Base-by-base conservation (phyloP, 2,329 filamentous ascomycete genomes). In the Cordyceps farinosa region DNA sequence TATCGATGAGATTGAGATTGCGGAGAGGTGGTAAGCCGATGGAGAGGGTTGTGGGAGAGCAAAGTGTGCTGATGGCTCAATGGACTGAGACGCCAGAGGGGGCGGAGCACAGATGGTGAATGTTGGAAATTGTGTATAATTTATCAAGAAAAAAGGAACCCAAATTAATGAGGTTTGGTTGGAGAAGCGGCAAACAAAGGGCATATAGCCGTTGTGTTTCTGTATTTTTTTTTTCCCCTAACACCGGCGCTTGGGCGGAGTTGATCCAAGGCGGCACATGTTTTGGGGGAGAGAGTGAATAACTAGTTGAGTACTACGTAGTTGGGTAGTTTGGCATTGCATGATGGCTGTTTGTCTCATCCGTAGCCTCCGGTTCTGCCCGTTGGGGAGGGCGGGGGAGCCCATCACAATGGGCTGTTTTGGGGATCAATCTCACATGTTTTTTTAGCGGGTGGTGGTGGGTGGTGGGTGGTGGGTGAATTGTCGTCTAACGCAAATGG, bases 1-100 rank as follows among this genome's bases (percentile, higher is more conserved):
- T 51, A 44, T 48, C 11, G 36, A 60, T 60, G 57, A 52, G 57
- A 60, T 60, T 40, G 32, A 52, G 57, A 52, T 60, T 51, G 57
- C 57, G 57, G 36, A 44, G 47, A 40, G 36, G 29, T 40, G 17
- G 47, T 60, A 52, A 52, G 57, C 34, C 47, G 47, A 52, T 60
- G 57, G 47, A n/a, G 47, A 52, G 30, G 47, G 22, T 42, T 42
- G 13, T 7, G 10, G 17, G 42, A 27, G 17, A 22, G 30, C 15
- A 22, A 6, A 30, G 42, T 27, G 32, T 15, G 32, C 30, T 13
- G 11, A n/a, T 36, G 9, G 15, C 8, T 7, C 22, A 22, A 22
- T 22, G 22, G 22, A 22, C 22, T 22, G 22, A 22, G 22, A 22
- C 22, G 22, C 22, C 22, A 22, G 22, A 22, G 22, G 22, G 45